Base-by-base conservation (phyloP, 768 basidiomycete genomes). In the Amylocystis lapponica region DNA sequence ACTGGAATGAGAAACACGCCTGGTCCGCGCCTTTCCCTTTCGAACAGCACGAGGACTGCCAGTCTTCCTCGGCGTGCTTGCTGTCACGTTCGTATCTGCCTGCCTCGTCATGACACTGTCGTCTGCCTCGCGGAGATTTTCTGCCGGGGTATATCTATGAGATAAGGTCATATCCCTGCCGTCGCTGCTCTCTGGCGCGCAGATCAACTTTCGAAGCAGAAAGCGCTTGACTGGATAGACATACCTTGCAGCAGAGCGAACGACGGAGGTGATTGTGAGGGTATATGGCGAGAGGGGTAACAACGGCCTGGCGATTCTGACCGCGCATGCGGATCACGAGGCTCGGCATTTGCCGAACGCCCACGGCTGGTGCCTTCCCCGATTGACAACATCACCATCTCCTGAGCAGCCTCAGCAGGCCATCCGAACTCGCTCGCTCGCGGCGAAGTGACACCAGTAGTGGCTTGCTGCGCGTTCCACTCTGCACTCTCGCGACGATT, bases 331-430 rank as follows among this genome's bases (percentile, higher is more conserved):
- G 23, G n/a, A 26, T 19, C 44, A 47, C 44, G 52, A 53, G 52
- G 51, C 48, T 50, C 53, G 51, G 51, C 51, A 47, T 17, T 31
- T 51, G 43, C 51, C 52, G 54, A 33, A 34, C 23, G 41, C 26
- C 41, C 32, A 11, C 29, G 17, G 41, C 6, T 22, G 16, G 21
- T 27, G 13, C 33, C 34, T 27, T 56, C 62, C 40, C 63, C 62
- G 47, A 81, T 54, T 25, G 78, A 72, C 21, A 80, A 57, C 27
- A 68, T 63, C 29, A 81, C 52, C 43, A 81, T 74, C 50, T 78
- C 74, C 46, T 69, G 71, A 32, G 79, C 75, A 16, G 81, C 75
- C 42, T 74, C 68, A 4, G 76, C 75, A 43, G 78, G 75, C 81
- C 80, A 82, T 43, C 67, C 69, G 22, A 63, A 67, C 27, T 66